Evolutionary conservation across 148 eudicot genomes (phyloP), one percentile per base, ranked within the genome.

Genomic region (Arbutus unedo): DNA sequence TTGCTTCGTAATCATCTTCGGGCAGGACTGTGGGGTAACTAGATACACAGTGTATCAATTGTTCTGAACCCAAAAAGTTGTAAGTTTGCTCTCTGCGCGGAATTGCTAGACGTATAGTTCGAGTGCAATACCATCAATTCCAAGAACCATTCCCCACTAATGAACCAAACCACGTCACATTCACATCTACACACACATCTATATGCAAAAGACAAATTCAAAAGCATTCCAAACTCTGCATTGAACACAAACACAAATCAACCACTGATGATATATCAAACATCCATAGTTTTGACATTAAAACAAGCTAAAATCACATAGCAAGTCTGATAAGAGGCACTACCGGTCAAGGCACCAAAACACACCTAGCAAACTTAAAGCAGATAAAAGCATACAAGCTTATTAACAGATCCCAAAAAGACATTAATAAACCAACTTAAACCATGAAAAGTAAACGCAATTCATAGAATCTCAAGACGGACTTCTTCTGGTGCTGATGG

Each of bases 241-340:
- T 44, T 2, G 0, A 16, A 8, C 38, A 74, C 21, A 0, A 44
- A 45, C 76, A 18, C 77, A 45, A n/a, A 45, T 21, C 45, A 79
- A 62, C 19, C 19, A 60, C 45, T 25, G 44, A 15, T 7, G 9
- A 78, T 19, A 21, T 45, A 79, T 2, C 13, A 45, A 21, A 79
- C 3, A 60, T 54, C n/a, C 6, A 45, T 48, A 5, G 14, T 62
- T 23, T 15, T 76, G 62, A 50, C 48, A 68, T 16, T 38, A 57
- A 68, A 80, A 53, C 31, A 67, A 80, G 55, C 31, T 31, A 47
- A 80, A 8, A 80, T 4, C 41, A 45, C 71, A 60, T 79, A 5
- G 53, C 43, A 25, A n/a, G 3, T 66, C 4, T 15, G 18, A 79
- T 47, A 57, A 10, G 9, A 74, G 21, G 53, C 82, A 48, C 54